A percentile compares a stretch with the other conserved stretches of the same genome.
Conservation (phyloP, 306 rosid genomes). For the Oxytropis ochrocephala region DNA sequence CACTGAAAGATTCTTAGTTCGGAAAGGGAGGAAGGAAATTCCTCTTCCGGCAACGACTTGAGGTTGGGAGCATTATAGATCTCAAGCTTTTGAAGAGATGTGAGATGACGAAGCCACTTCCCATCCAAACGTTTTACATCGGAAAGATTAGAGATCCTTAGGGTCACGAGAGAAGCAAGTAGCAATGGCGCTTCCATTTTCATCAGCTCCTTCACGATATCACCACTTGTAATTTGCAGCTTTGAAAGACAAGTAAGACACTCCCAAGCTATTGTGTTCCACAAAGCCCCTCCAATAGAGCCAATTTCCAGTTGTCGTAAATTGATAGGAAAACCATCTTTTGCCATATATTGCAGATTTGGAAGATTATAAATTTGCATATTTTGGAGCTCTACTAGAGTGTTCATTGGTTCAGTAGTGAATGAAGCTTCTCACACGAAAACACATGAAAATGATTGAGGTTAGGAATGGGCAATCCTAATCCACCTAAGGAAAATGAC, state of each 20-base stretch:
- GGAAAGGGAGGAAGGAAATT: background rate
- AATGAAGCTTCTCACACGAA: background rate
- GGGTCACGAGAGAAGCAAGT: background rate
- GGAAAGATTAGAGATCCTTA: background rate
- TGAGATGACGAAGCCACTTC: background rate
- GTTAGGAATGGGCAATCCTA: background rate
- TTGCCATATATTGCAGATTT: background rate
- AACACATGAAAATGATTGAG: rapidly evolving
- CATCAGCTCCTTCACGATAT: background rate
- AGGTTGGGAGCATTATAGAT: background rate
- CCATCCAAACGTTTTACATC: background rate
- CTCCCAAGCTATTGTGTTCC: background rate
- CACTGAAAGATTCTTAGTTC: background rate
- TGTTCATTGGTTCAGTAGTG: background rate
- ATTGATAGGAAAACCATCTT: background rate
- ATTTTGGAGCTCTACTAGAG: background rate
- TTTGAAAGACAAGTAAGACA: background rate
- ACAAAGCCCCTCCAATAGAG: background rate
- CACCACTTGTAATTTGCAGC: background rate
- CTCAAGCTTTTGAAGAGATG: background rate
- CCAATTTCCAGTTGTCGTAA: background rate
- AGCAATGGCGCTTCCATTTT: background rate
- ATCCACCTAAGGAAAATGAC: background rate
- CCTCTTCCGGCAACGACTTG: background rate
- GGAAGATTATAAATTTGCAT: background rate